Evolutionary conservation across 2,329 filamentous ascomycete species (phyloP), one percentile per base, ranked within the genome.

Genomic region (Xylariaceae sp.): DNA sequence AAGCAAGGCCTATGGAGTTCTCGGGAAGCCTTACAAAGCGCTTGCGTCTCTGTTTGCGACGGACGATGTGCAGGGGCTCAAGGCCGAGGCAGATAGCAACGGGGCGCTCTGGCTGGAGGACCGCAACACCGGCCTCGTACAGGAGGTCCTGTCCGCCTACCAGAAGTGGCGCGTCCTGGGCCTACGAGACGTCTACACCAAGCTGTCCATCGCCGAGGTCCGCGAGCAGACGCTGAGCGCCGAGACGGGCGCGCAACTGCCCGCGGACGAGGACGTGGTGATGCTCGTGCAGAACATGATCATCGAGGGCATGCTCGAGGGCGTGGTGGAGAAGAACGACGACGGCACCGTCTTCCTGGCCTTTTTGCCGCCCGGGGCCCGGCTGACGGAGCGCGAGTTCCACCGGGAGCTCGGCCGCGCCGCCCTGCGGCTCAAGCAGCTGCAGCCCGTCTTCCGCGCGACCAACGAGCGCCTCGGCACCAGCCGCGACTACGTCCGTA

Each of bases 91-190:
- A 12, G 72, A 81, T 21, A 63, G 67, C 11, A 77, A 78, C 22
- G 36, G 40, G 2, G 54, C 63, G 12, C 57, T 76, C 14, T 93
- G 84, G 80, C 57, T 61, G 23, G 68, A 74, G 45, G 88, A 96
- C 47, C 75, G 75, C 29, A 96, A 93, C 50, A 57, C 63, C 4
- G 75, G 79, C 3, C 71, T 96, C 11, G 67, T 94, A 10, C 61
- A 66, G 4, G 77, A 86, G 53, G 79, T 90, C 9, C 56, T 82
- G 24, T 64, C 72, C 14, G 77, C 83, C 8, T 85, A 89, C 52
- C 77, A 83, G 46, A 77, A 79, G 47, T 87, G 82, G 64, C 79
- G 83, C 39, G 75, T 96, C 37, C 66, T 81, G 21, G 77, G 77
- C 38, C 67, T 96, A 17, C 77, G 80, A 28, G 72, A 75, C 33